These are phyloP conservation scores for Trematosphaeria pertusa DNA, from an alignment of 2,329 filamentous ascomycete genomes.

Conservation along the genomic window DNA sequence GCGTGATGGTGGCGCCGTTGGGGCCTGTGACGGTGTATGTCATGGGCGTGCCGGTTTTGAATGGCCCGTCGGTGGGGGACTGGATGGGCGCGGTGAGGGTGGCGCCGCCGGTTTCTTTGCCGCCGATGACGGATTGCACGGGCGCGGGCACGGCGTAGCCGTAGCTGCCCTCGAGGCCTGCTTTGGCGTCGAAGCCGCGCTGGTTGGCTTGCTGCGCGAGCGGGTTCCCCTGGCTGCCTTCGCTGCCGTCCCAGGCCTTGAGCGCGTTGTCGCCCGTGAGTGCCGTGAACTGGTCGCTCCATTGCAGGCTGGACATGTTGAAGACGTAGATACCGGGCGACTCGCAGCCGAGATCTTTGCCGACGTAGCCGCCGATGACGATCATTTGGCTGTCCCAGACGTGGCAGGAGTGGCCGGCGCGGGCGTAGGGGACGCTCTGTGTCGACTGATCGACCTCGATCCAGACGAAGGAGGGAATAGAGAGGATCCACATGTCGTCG, in stretches of 20 bases:
- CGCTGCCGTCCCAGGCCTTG: conserved; percentile 38
- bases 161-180: conserved; percentile 64
- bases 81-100: conserved; percentile 70
- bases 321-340: conserved; percentile 76
- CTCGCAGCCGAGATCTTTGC: conserved; percentile 68
- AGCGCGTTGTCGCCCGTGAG: conserved; percentile 61
- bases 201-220: conserved; percentile 62
- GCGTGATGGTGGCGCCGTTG: conserved; percentile 51
- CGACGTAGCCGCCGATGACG: conserved; percentile 74
- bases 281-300: conserved; percentile 75
- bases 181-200: conserved; percentile 58
- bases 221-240: conserved; percentile 47
- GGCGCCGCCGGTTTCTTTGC: conserved; percentile 70
- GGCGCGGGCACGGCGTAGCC: conserved; percentile 74
- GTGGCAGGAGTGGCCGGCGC: conserved; percentile 78
- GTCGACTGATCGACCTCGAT: conserved; percentile 65
- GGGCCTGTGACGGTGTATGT: conserved; percentile 68
- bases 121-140: conserved; percentile 72
- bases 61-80: conserved; percentile 70
- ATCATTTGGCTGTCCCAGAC: conserved; percentile 84
- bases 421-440: conserved; percentile 60
- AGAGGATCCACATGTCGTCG: conserved; percentile 79
- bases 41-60: conserved; percentile 72
- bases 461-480: conserved; percentile 83
- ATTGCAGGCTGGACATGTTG: conserved; percentile 72